These are phyloP conservation scores for Yarrowia phangngaensis DNA, from an alignment of 805 yeast genomes.

Conservation along the genomic window DNA sequence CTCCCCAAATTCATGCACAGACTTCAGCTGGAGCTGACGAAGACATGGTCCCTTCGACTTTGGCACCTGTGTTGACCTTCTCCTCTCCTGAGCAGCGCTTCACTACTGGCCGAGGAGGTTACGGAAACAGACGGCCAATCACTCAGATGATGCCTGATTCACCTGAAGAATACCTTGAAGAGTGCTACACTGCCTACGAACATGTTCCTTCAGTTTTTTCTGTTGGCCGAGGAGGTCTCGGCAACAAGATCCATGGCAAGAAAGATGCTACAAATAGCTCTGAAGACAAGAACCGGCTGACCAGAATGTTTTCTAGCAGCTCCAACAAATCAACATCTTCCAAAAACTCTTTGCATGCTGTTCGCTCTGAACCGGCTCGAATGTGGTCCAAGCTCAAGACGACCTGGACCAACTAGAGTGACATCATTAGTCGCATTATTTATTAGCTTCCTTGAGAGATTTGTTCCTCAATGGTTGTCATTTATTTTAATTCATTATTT, in stretches of 20 bases:
- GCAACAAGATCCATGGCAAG: conserved; percentile 35
- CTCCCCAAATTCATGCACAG: conserved; percentile 19
- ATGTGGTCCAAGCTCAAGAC: conserved; percentile 30
- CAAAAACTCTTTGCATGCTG: conserved; percentile 21
- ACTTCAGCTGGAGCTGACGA: background rate
- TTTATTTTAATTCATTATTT: no score
- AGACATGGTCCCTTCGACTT: conserved; percentile 34
- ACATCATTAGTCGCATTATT: background rate
- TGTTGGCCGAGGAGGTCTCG: conserved; percentile 42
- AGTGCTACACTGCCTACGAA: conserved; percentile 37
- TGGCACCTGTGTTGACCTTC: conserved; percentile 41
- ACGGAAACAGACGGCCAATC: conserved; percentile 39
- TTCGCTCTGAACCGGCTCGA: conserved; percentile 18
- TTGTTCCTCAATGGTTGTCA: no score
- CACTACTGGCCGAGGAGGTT: conserved; percentile 43
- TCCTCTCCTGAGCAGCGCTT: conserved; percentile 38
- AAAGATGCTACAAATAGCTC: background rate
- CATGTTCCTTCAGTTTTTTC: conserved; percentile 38
- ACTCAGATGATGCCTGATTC: conserved; percentile 35
- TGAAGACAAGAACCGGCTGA: conserved; percentile 3
- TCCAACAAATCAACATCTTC: background rate
- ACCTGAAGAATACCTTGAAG: conserved; percentile 39
- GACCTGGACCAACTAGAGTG: conserved; percentile 28
- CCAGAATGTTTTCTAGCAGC: conserved; percentile 11
- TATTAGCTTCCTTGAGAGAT: no score